Percentiles rank a stretch among this genome's conserved stretches.
Conservation (phyloP, 805 yeast species). For the Cyberlindnera veronae region DNA sequence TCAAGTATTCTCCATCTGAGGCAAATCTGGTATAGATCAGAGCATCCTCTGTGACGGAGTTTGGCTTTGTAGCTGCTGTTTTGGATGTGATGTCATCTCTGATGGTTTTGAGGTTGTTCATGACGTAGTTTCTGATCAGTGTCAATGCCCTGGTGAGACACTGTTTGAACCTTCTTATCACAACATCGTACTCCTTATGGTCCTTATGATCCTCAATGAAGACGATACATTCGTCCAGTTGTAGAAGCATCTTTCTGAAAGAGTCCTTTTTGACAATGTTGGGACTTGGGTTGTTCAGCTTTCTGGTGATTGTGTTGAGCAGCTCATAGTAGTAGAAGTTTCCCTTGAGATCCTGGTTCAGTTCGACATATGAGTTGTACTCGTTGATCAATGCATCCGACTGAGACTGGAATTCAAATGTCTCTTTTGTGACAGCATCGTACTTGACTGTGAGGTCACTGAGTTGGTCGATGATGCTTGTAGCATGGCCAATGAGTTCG, state of each 20-base stretch:
- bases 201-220: slow-evolving; percentile 55
- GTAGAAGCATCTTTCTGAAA: slow-evolving; percentile 50
- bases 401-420: slow-evolving; percentile 58
- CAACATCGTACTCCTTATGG: slow-evolving; percentile 59
- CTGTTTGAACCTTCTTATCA: slow-evolving; percentile 68
- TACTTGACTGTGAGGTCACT: slow-evolving; percentile 48
- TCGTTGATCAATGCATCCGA: slow-evolving; percentile 48
- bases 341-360: slow-evolving; percentile 42
- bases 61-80: slow-evolving; percentile 23
- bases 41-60: slow-evolving; percentile 53
- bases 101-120: slow-evolving; percentile 35
- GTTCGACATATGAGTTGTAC: slow-evolving; percentile 38
- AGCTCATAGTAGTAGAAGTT: slow-evolving; percentile 62
- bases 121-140: slow-evolving; percentile 64
- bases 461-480: slow-evolving; percentile 41
- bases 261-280: slow-evolving; percentile 56
- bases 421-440: slow-evolving; percentile 56
- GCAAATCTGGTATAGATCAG: slow-evolving; percentile 64
- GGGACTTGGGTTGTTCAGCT: slow-evolving; percentile 69
- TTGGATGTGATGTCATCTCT: slow-evolving; percentile 30
- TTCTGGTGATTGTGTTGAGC: slow-evolving; percentile 64
- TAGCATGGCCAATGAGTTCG: slow-evolving; percentile 44
- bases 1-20: slow-evolving; percentile 37
- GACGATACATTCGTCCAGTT: slow-evolving; percentile 62
- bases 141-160: slow-evolving; percentile 81